A percentile compares a stretch with the other conserved stretches of the same genome.
These are phyloP conservation scores for Ophiostoma montium DNA, from an alignment of 2,329 filamentous ascomycete genomes.

Conservation along the genomic window DNA sequence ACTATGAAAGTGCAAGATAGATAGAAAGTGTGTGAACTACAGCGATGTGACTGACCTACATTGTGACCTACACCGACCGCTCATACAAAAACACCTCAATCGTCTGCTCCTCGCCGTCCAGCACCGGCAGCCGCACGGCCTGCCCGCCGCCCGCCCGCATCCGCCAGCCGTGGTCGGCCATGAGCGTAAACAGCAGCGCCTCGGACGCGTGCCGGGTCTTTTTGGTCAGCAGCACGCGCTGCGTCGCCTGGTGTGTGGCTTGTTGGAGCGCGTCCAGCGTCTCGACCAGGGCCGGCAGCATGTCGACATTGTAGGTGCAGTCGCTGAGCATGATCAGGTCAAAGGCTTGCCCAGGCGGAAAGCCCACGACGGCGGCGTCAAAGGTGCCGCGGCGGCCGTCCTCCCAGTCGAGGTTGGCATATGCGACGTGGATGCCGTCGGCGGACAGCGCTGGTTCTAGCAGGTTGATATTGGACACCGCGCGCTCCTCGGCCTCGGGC, in stretches of 20 bases:
- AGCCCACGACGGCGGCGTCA: conserved; percentile 22
- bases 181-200: conserved; percentile 31
- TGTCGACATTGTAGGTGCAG: conserved; percentile 48
- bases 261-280: conserved; percentile 34
- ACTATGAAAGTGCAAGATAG: not conserved
- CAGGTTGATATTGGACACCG: conserved; percentile 30
- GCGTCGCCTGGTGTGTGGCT: conserved; percentile 2
- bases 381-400: conserved; percentile 32
- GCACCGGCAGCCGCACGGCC: conserved; percentile 28
- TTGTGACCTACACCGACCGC: conserved; percentile 18
- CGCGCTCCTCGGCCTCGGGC: conserved; percentile 36
- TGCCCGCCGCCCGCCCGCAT: conserved; percentile 12
- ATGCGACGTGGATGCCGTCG: conserved; percentile 22
- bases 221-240: conserved; percentile 38
- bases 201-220: conserved; percentile 44
- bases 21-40: too few relatives aligned
- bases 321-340: conserved; percentile 43
- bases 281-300: conserved; percentile 36
- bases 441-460: not conserved
- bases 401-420: conserved; percentile 45
- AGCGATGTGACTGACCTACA: too few relatives aligned
- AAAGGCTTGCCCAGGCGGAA: conserved; percentile 27
- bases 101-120: conserved; percentile 28
- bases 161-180: conserved; percentile 31
- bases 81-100: conserved; percentile 40